A percentile compares a stretch with the other conserved stretches of the same genome.
Evolutionary conservation across 192 early-diverging fungal genomes (phyloP).

Genomic region (Mortierella antarctica): DNA sequence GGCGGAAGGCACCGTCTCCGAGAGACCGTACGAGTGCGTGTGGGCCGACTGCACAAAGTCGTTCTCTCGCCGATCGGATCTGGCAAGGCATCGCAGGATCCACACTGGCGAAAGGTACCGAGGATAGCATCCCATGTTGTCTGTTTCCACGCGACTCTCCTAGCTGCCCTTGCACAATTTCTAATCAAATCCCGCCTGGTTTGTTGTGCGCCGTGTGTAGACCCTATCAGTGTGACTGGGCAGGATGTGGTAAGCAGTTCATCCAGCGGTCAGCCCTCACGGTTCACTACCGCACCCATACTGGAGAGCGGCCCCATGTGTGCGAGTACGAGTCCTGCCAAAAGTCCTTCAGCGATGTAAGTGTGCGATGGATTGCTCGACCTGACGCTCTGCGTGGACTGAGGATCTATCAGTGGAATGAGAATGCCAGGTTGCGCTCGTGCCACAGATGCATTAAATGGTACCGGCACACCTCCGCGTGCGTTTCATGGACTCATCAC

Average conservation of each 20-base stretch:
- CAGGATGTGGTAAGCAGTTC: conserved; percentile 79
- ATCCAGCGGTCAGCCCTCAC: conserved; percentile 83
- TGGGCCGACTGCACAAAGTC: conserved; percentile 73
- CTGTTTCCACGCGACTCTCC: not conserved
- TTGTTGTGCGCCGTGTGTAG: conserved; percentile 11
- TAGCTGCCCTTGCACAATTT: not conserved
- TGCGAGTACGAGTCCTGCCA: conserved; percentile 74
- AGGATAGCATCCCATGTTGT: not conserved
- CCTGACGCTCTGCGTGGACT: no score
- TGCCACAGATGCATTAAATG: no score
- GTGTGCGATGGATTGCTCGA: not conserved
- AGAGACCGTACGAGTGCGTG: conserved; percentile 63
- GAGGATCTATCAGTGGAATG: no score
- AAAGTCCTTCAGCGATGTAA: conserved; percentile 79
- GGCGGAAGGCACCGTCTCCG: conserved; percentile 50
- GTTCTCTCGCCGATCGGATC: conserved; percentile 79
- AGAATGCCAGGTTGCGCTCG: no score
- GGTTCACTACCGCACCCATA: conserved; percentile 80
- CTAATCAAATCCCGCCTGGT: not conserved
- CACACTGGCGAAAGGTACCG: conserved; percentile 74
- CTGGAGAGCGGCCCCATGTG: conserved; percentile 75
- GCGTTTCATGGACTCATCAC: conserved; percentile 2
- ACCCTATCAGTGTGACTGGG: conserved; percentile 72
- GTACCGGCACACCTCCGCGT: not conserved
- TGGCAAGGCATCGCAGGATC: conserved; percentile 76